Evolutionary conservation across 202 grass and related monocot species (phyloP), one percentile per base, ranked within the genome.

Genomic region (Bolboschoenoplectus hybrid): DNA sequence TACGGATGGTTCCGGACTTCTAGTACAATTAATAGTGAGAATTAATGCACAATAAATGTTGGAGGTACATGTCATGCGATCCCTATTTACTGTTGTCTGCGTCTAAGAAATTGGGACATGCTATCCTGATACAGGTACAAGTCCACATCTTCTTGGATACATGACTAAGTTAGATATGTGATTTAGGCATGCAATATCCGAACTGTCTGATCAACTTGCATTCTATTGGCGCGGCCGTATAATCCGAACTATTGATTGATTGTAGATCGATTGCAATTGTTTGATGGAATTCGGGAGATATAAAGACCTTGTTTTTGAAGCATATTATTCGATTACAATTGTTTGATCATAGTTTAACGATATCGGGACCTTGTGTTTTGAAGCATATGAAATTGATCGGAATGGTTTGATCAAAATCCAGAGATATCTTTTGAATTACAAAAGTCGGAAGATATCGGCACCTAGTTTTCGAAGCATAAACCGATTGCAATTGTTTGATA

Each of bases 41-140:
- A 35, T 79, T 19, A 64, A 64, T 76, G 60, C 53, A 20, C 68
- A 79, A 80, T 67, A 55, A 79, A 86, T 86, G 73, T 78, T 64
- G 11, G 17, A 52, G 74, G 53, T 51, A 62, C 60, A 86, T n/a
- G 73, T 80, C 64, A 84, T 69, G 82, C 66, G 17, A 71, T 51
- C 63, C 16, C 13, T 51, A 50, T 77, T 62, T 26, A 77, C 60
- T 19, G 19, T n/a, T 49, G 70, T 26, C 7, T 35, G 10, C 35
- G 3, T 57, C 35, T 7, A 80, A 10, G 16, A 80, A 80, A 60
- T 11, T 19, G 16, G 51, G 35, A 80, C 53, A 10, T 76, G 73
- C 26, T 38, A 35, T 53, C 72, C 0, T 53, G 38, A 47, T 17
- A 53, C 72, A 20, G 26, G 70, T 50, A 74, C n/a, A 2, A 73